Evolutionary conservation across 768 basidiomycete species (phyloP).

Genomic region (Lactifluus echinatus): DNA sequence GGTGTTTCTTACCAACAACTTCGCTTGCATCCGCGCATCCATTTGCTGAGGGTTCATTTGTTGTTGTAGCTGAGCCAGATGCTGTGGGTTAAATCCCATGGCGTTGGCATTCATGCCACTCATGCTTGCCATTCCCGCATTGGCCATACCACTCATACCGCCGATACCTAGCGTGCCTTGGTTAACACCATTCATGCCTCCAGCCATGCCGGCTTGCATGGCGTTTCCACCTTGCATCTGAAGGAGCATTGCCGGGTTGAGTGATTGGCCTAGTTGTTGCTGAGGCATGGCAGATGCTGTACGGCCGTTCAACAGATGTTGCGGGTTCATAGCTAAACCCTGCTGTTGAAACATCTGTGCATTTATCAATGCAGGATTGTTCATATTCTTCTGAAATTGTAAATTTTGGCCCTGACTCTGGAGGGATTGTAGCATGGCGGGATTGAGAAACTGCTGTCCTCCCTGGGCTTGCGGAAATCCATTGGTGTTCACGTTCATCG

Average conservation of each 20-base stretch:
- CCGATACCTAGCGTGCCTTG: constrained; percentile 18
- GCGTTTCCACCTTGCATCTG: constrained; percentile 10
- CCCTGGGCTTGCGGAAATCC: constrained; percentile 16
- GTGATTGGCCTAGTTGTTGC: constrained; percentile 15
- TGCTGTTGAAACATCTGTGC: constrained; percentile 19
- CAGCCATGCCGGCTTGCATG: constrained; percentile 14
- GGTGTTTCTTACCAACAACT: constrained; percentile 4
- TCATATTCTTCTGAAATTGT: constrained; percentile 18
- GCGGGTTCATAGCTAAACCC: constrained; percentile 13
- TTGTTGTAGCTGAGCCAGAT: constrained; percentile 17
- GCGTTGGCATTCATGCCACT: constrained; percentile 16
- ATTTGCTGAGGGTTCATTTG: constrained; percentile 17
- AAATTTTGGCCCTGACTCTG: constrained; percentile 14
- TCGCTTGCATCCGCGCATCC: constrained; percentile 11
- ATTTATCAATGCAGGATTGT: constrained; percentile 11
- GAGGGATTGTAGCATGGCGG: constrained; percentile 15
- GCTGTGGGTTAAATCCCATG: constrained; percentile 13
- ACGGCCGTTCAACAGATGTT: constrained; percentile 17
- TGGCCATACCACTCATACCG: constrained; percentile 12
- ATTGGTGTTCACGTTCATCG: constrained; percentile 19
- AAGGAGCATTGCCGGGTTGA: constrained; percentile 19
- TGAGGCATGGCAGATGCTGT: constrained; percentile 8
- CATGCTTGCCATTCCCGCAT: constrained; percentile 14
- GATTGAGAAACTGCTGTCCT: constrained; percentile 14
- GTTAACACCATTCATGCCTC: constrained; percentile 21